Conservation (phyloP, 2,329 filamentous ascomycete genomes). For the Penicillium verrucosum region DNA sequence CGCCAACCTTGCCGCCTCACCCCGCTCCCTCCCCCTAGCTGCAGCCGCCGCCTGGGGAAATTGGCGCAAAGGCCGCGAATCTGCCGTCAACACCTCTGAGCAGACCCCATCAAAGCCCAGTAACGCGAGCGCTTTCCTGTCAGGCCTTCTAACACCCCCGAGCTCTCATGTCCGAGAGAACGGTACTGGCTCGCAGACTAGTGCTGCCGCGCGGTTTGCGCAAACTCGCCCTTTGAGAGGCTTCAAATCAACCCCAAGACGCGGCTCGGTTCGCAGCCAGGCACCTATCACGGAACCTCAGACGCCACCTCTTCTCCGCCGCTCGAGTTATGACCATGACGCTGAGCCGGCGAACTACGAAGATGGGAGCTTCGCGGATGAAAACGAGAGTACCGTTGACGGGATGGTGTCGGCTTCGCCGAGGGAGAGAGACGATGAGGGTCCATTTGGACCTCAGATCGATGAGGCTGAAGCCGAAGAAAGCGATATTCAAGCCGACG, state of each 20-base stretch:
- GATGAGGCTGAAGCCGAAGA: slow-evolving; percentile 4
- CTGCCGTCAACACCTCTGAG: slow-evolving; percentile 41
- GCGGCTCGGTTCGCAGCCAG: slow-evolving; percentile 32
- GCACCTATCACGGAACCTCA: slow-evolving; percentile 34
- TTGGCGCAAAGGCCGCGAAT: slow-evolving; percentile 72
- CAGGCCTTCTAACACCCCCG: slow-evolving; percentile 86
- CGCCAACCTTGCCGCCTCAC: slow-evolving; percentile 72
- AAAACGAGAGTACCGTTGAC: slow-evolving; percentile 48
- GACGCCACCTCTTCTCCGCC: slow-evolving; percentile 56
- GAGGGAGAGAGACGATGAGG: slow-evolving; percentile 26
- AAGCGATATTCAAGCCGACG: neutral
- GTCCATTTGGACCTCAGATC: slow-evolving; percentile 35
- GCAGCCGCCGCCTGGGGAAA: slow-evolving; percentile 97
- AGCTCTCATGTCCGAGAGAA: slow-evolving; percentile 67
- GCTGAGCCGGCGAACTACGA: slow-evolving; percentile 52
- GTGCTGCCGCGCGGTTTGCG: slow-evolving; percentile 31
- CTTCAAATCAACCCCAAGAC: slow-evolving; percentile 29
- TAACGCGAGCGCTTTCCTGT: slow-evolving; percentile 61
- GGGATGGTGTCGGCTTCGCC: slow-evolving; percentile 38
- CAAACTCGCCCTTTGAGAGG: slow-evolving; percentile 36
- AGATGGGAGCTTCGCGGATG: slow-evolving; percentile 47
- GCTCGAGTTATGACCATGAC: slow-evolving; percentile 58
- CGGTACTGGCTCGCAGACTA: slow-evolving; percentile 43
- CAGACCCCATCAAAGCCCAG: slow-evolving; percentile 61
- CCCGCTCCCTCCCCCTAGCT: slow-evolving; percentile 72